These are phyloP conservation scores for Suhomyces sp. DNA, from an alignment of 805 yeast species.

Conservation along the genomic window DNA sequence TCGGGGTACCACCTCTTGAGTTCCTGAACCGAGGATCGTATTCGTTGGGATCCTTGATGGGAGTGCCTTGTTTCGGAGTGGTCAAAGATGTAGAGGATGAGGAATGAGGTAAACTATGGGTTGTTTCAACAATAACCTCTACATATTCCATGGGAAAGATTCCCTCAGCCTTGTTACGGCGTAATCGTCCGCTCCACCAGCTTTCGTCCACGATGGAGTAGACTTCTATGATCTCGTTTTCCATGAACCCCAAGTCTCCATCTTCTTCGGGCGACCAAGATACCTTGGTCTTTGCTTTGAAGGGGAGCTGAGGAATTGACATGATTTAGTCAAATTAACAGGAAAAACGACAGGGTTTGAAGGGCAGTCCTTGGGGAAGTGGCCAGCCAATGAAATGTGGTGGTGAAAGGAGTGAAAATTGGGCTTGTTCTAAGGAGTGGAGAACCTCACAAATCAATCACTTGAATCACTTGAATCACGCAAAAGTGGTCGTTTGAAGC, in stretches of 20 bases:
- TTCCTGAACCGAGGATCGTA: slow-evolving; percentile 3
- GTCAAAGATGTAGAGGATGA: slow-evolving; percentile 17
- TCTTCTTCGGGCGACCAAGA: slow-evolving; percentile 94
- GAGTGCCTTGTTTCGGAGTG: slow-evolving; percentile 15
- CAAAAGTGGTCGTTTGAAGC: no score
- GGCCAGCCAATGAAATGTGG: no score
- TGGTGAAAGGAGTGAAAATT: no score
- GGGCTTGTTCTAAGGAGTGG: no score
- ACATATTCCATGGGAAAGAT: slow-evolving; percentile 88
- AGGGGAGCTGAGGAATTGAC: slow-evolving; percentile 47
- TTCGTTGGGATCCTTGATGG: slow-evolving; percentile 12
- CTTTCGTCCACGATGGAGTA: slow-evolving; percentile 77
- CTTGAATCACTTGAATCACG: no score
- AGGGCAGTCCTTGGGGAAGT: no score
- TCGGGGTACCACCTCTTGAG: slow-evolving; percentile 6
- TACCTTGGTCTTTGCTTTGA: slow-evolving; percentile 75
- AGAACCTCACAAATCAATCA: no score
- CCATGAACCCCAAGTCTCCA: slow-evolving; percentile 88
- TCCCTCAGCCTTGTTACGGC: slow-evolving; percentile 80
- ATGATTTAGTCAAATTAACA: no score
- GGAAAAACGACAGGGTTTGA: no score
- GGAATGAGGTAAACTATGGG: slow-evolving; percentile 13
- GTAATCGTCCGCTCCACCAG: slow-evolving; percentile 86
- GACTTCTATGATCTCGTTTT: slow-evolving; percentile 89
- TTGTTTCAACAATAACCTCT: slow-evolving; percentile 41